Conservation (phyloP, 202 grass and related monocot species). For the Saccharum hybrid region DNA sequence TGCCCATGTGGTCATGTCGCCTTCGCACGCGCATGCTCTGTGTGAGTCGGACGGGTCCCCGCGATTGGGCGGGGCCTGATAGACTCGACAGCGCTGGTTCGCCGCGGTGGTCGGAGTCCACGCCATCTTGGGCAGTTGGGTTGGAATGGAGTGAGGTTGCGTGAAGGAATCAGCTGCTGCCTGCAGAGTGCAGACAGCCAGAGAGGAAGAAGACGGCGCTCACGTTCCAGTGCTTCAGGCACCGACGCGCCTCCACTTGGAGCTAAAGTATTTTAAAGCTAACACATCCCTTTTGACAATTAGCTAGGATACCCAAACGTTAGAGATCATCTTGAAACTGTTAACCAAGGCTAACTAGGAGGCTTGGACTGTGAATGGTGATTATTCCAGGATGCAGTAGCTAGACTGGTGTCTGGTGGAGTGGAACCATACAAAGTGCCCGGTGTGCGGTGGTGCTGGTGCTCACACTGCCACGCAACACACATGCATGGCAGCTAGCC, state of each 20-base stretch:
- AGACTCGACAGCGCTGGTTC: slow-evolving; percentile 37
- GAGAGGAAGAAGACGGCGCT: slow-evolving; percentile 6
- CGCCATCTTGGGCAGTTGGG: background rate
- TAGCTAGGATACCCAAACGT: too few species aligned
- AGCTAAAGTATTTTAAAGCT: background rate
- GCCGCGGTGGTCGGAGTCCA: slow-evolving; percentile 41
- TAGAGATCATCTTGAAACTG: background rate
- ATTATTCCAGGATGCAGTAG: too few species aligned
- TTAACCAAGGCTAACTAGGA: background rate
- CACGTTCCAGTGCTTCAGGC: background rate
- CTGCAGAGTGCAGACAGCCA: background rate
- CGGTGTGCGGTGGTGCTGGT: background rate
- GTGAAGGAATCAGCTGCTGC: slow-evolving; percentile 42
- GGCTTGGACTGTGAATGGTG: too few species aligned
- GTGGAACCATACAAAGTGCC: too few species aligned
- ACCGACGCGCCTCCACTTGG: background rate
- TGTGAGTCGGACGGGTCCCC: slow-evolving; percentile 22
- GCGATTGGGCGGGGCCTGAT: slow-evolving; percentile 40
- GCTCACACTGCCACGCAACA: background rate
- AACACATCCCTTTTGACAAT: too few species aligned
- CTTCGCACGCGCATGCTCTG: background rate
- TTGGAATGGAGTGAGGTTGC: slow-evolving; percentile 28
- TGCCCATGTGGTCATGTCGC: background rate
- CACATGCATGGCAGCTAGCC: background rate
- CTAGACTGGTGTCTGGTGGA: too few species aligned